phyloP scores from a whole-genome alignment of 805 yeast genomes.

The Teunomyces barrocoloradensis region DNA sequence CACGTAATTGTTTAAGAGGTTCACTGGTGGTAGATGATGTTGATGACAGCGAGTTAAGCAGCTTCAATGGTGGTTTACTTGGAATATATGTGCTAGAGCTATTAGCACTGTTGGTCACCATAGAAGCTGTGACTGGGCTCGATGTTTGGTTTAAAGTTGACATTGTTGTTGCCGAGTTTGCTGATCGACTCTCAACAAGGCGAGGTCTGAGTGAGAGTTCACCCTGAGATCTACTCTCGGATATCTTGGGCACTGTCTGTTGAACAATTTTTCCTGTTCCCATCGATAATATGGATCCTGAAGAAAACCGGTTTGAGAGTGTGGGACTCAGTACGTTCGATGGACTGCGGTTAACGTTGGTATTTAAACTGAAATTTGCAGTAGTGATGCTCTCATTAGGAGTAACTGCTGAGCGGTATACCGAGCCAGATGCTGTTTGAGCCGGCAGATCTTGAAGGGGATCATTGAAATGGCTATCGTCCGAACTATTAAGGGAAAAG shows the following conservation, averaged over 20 bases:
- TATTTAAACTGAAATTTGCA: background rate
- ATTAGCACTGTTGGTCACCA: conserved; percentile 3
- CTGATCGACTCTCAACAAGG: background rate
- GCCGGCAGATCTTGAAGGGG: conserved; percentile 11
- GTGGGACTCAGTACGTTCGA: conserved; percentile 12
- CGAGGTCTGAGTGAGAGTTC: conserved; percentile 13
- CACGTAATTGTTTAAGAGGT: conserved; percentile 79
- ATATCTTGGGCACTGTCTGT: conserved; percentile 21
- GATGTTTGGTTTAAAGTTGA: conserved; percentile 4
- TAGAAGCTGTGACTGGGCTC: conserved; percentile 6
- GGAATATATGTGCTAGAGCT: background rate
- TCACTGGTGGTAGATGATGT: conserved; percentile 36
- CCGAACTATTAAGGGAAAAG: conserved; percentile 18
- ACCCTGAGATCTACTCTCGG: conserved; percentile 10
- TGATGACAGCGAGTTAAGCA: conserved; percentile 4
- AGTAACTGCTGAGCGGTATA: conserved; percentile 6
- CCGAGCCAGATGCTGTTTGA: conserved; percentile 14
- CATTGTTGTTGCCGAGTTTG: background rate
- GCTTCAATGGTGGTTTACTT: conserved; percentile 8
- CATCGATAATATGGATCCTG: conserved; percentile 36
- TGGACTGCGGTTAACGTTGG: conserved; percentile 4
- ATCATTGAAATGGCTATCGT: conserved; percentile 9
- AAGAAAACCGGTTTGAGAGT: conserved; percentile 34
- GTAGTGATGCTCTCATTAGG: conserved; percentile 4
- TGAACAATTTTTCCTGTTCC: conserved; percentile 42